Evolutionary conservation across 345 rosid species (phyloP).

Genomic region (Murraya paniculata): DNA sequence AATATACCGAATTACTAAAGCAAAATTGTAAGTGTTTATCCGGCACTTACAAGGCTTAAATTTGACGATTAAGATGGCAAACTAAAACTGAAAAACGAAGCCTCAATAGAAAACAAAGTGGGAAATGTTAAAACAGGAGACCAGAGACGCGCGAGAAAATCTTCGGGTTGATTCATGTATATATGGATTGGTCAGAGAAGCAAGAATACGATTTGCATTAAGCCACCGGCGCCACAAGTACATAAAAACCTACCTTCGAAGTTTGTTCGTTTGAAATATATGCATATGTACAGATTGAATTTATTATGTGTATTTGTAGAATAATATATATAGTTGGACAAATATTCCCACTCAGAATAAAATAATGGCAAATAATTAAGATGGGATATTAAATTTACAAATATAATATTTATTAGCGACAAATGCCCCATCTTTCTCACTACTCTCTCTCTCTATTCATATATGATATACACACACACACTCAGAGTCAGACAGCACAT

Average conservation of each 20-base stretch:
- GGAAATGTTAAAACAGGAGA: not conserved
- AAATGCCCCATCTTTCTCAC: conserved; percentile 17
- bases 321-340: not conserved
- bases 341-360: conserved; percentile 12
- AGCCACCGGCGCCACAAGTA: not conserved
- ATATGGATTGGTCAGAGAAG: not conserved
- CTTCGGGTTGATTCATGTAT: not conserved
- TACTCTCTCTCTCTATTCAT: conserved; percentile 23
- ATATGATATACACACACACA: not conserved
- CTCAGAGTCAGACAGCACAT: conserved; percentile 13
- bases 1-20: too few relatives aligned
- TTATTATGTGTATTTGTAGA: not conserved
- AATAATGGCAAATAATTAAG: not conserved
- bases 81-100: too few relatives aligned
- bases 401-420: not conserved
- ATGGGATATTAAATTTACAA: not conserved
- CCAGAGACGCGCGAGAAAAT: not conserved
- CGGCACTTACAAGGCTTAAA: too few relatives aligned
- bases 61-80: too few relatives aligned
- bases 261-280: not conserved
- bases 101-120: too few relatives aligned
- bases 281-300: not conserved
- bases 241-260: not conserved
- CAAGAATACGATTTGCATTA: not conserved
- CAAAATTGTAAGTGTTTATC: too few relatives aligned